Evolutionary conservation across 208 protist species (phyloP), one percentile per base, ranked within the genome.

Genomic region (Crithidia fasciculata): DNA sequence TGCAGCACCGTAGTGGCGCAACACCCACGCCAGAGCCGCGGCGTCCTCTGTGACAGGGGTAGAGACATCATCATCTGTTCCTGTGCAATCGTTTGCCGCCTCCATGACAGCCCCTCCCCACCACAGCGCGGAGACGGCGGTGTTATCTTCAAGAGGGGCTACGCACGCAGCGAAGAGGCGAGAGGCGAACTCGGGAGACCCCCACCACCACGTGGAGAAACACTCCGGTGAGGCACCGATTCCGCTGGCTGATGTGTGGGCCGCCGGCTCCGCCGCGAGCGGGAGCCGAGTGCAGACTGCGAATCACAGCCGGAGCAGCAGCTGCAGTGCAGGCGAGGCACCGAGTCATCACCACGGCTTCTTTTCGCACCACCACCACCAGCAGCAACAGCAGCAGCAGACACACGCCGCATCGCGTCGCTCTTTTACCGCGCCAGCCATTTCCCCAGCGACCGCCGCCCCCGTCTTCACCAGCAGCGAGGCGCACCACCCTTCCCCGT

Each of bases 401-500:
- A 28, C 28, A 28, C 28, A 28, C 28, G 0, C 28, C 28, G 28
- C 28, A 28, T 28, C 28, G 28, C 28, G 28, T 28, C 28, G 28
- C 28, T 28, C 45, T 49, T 8, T 13, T 49, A 13, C 45, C 12
- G 45, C 45, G 7, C 9, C 45, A 15, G 45, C 45, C 45, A 49
- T 13, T 49, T 49, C 45, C 9, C 45, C 45, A 0, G 45, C 45
- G 44, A 19, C 45, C 36, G 8, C 65, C 41, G 65, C 41, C 4
- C 65, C 65, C 5, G 65, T 70, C 37, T 43, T 70, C 53, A 70
- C 53, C 65, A 61, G 53, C 53, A 70, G 53, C 4, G 65, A 70
- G 54, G 53, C 54, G 53, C 65, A 49, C 18, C 65, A 18, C 9
- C 39, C 53, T 2, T n/a, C 40, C 9, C 41, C 52, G 5, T 18